Evolutionary conservation across 768 basidiomycete species (phyloP).

Genomic region (Lactarius sanguifluus): DNA sequence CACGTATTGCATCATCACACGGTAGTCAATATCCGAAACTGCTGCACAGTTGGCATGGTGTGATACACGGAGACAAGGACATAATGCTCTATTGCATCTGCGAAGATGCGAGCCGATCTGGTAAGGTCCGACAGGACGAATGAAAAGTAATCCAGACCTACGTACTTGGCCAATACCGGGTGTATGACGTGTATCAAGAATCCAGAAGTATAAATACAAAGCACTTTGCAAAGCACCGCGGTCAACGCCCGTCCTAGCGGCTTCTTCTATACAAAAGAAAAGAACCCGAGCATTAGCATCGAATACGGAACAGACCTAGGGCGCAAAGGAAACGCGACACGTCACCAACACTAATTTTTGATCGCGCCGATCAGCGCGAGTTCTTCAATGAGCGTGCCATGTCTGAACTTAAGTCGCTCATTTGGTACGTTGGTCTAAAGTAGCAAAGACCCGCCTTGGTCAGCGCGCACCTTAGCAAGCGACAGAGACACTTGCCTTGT

Average conservation of each 20-base stretch:
- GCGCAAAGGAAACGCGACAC: neutral
- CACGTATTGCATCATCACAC: neutral
- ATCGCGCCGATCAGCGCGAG: constrained; percentile 56
- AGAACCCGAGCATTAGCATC: neutral
- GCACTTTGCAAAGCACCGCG: neutral
- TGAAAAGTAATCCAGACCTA: neutral
- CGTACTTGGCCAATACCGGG: neutral
- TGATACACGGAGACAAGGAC: neutral
- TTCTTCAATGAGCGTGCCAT: constrained; percentile 86
- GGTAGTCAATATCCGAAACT: neutral
- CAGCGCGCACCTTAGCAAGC: neutral
- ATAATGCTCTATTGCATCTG: neutral
- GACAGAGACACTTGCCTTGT: constrained; percentile 60
- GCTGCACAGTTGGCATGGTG: neutral
- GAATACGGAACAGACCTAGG: neutral
- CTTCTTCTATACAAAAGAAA: neutral
- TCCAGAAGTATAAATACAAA: neutral
- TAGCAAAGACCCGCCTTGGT: neutral
- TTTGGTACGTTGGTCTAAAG: constrained; percentile 95
- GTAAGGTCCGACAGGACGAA: neutral
- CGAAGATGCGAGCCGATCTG: neutral
- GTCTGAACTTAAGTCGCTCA: constrained; percentile 85
- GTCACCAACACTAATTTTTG: constrained; percentile 3
- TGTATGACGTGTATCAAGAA: neutral
- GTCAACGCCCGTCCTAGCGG: neutral